These are phyloP conservation scores for Melaleuca alternifolia DNA, from an alignment of 345 rosid genomes.

Conservation along the genomic window DNA sequence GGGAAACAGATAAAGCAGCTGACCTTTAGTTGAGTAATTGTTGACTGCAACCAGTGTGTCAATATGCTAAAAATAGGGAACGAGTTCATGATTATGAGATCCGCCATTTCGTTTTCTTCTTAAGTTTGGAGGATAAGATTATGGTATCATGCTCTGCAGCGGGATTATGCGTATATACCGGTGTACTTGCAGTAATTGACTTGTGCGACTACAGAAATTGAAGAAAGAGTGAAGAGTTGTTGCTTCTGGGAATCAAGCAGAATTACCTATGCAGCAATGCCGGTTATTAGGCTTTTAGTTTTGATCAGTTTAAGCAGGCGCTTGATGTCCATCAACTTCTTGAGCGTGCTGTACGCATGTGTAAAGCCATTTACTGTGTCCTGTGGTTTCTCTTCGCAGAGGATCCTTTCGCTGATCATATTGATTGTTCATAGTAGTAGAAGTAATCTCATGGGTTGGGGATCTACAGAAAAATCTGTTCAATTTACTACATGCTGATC, in stretches of 20 bases:
- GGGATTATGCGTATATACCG: no score
- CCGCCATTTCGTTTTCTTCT: no score
- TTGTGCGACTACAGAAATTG: background rate
- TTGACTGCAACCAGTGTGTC: no score
- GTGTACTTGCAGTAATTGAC: no score
- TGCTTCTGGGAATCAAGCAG: background rate
- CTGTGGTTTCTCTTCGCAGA: background rate
- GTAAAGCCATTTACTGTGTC: background rate
- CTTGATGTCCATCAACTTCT: background rate
- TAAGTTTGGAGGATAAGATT: no score
- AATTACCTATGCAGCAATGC: background rate
- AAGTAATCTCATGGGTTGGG: background rate
- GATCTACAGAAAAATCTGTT: background rate
- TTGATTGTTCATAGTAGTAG: background rate
- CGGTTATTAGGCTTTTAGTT: background rate
- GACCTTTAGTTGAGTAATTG: no score
- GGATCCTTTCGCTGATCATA: background rate
- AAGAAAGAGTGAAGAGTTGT: background rate
- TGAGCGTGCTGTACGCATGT: background rate
- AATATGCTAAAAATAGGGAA: no score
- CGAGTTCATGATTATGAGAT: no score
- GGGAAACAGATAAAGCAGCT: no score
- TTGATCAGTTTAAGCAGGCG: background rate
- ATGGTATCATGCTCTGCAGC: no score
- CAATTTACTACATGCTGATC: background rate